Evolutionary conservation across 2,329 filamentous ascomycete genomes (phyloP), one percentile per base, ranked within the genome.

Genomic region (Penicillium oxalicum): DNA sequence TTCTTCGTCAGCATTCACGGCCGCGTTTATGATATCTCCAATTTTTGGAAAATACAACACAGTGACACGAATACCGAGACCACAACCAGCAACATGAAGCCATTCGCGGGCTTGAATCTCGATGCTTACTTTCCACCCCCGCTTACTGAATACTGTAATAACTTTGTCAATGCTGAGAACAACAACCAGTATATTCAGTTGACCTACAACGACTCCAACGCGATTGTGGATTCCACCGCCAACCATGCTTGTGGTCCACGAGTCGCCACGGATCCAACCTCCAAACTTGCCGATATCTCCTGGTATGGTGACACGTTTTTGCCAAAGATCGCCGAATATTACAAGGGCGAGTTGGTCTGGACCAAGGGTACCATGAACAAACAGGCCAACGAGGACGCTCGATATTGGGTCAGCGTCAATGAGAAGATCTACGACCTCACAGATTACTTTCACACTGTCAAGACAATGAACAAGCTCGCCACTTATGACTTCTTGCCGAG

Each of bases 1-100:
- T 96, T 84, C 66, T 98, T 79, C 73, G 91, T 97, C 61, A 89
- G 87, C 60, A 83, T 94, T 57, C 86, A 84, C 49, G 93, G 93
- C 53, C 82, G 83, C 37, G 91, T 97, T 29, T 98, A 97, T 70
- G 93, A 98, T 61, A 82, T 98, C 39, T 81, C 84, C 45, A 87
- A 91, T 48, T 98, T 95, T 67, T 96, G 86, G 82, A 88, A 80
- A 62, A 71, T 80, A 24, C 81, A 94, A 49, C 93, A 98, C 73
- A 91, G 88, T 64, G 89, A 94, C 62, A 83, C 25, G 72, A 8
- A 70, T 68, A 41, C 81, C 80, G 75, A 84, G 49, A 85, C 83
- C 1, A 74, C 72, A 4, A 73, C 77, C 1, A 70, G 74, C 6
- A 72, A 75, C 47, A 97, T 98, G 93, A 63, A 81, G 54, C 82